A percentile compares a stretch with the other conserved stretches of the same genome.
Conservation (phyloP, 805 yeast species). For the Kazachstania africana region DNA sequence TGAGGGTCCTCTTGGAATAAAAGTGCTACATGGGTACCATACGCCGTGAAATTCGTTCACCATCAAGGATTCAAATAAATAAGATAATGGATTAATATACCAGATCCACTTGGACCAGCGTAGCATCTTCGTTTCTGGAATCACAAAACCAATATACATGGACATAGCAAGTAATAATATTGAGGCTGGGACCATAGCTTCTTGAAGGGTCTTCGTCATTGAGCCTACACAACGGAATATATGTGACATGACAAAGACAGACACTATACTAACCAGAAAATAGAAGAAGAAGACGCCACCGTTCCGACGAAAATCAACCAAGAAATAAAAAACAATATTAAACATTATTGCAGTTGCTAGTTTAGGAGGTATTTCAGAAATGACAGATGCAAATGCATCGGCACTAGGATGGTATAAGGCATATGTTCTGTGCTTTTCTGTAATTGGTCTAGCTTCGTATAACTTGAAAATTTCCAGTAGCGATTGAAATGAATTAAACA, state of each 20-base stretch:
- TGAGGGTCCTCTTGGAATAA: conserved; percentile 38
- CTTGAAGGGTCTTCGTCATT: conserved; percentile 33
- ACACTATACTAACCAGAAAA: conserved; percentile 31
- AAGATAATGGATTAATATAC: conserved; percentile 47
- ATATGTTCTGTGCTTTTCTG: conserved; percentile 46
- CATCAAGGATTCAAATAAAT: conserved; percentile 46
- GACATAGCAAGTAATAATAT: conserved; percentile 36
- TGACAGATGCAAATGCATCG: conserved; percentile 42
- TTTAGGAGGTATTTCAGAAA: conserved; percentile 43
- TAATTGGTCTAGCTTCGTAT: conserved; percentile 44
- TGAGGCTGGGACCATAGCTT: conserved; percentile 50
- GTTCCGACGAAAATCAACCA: conserved; percentile 40
- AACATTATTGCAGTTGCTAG: conserved; percentile 33
- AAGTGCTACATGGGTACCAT: conserved; percentile 34
- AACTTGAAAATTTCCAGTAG: conserved; percentile 44
- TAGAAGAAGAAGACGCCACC: conserved; percentile 47
- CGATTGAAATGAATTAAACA: conserved; percentile 52
- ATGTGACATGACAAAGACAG: conserved; percentile 44
- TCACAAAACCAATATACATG: conserved; percentile 45
- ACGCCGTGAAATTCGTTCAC: conserved; percentile 44
- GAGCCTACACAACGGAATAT: conserved; percentile 45
- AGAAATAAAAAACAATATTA: conserved; percentile 40
- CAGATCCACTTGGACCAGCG: conserved; percentile 61
- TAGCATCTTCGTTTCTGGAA: conserved; percentile 44
- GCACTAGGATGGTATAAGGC: conserved; percentile 51